A percentile compares a stretch with the other conserved stretches of the same genome.
Conservation (phyloP, 805 yeast species). For the Cyberlindnera samutprakarnensis region DNA sequence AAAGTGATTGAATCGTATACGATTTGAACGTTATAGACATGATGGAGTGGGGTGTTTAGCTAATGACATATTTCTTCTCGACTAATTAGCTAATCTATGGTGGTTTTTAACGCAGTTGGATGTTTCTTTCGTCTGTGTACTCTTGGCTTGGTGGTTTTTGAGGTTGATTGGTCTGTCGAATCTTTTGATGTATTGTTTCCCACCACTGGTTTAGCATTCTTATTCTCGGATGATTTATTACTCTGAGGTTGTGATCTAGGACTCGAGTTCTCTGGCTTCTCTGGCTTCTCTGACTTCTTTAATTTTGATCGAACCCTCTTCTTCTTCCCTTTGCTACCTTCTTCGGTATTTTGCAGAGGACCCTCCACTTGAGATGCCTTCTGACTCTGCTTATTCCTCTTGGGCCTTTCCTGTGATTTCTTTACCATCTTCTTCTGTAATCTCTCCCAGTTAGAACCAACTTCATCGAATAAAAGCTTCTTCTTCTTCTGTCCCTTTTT, state of each 20-base stretch:
- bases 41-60: too few species aligned
- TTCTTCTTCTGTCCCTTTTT: constrained; percentile 1
- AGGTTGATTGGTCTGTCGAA: neutral
- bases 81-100: neutral
- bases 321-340: neutral
- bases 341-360: neutral
- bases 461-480: neutral
- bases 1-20: constrained; percentile 51
- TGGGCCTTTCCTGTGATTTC: neutral
- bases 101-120: too few species aligned
- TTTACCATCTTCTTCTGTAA: neutral
- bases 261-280: neutral
- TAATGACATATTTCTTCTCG: too few species aligned
- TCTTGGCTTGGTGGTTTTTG: neutral
- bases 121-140: too few species aligned
- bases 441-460: neutral
- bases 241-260: too few species aligned
- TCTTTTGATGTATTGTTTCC: too few species aligned
- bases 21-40: too few species aligned
- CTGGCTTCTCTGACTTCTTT: neutral
- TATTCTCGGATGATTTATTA: too few species aligned
- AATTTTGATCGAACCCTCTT: too few species aligned
- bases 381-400: neutral
- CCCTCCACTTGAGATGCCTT: too few species aligned
- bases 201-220: too few species aligned